Percentiles rank a stretch among this genome's conserved stretches.
Evolutionary conservation across 2,329 filamentous ascomycete species (phyloP).

Genomic region (Ploettnerulaceae sp.): DNA sequence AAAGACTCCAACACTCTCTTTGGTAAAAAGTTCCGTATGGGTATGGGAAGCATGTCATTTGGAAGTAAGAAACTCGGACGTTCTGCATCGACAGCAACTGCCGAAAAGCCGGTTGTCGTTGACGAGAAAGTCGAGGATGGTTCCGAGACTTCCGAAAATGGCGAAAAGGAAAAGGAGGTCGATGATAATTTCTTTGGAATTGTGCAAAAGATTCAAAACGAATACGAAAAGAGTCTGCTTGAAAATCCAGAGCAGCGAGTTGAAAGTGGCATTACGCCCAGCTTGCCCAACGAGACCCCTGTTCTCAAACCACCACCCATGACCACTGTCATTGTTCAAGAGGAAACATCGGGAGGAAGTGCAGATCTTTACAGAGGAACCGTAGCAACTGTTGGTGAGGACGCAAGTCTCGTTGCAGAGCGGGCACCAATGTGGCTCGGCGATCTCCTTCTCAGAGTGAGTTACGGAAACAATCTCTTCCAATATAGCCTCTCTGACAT

Average conservation of each 20-base stretch:
- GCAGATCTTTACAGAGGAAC: slow-evolving; percentile 90
- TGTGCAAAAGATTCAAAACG: slow-evolving; percentile 66
- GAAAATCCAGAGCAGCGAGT: slow-evolving; percentile 51
- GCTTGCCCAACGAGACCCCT: slow-evolving; percentile 68
- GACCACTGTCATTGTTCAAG: slow-evolving; percentile 64
- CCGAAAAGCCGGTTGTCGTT: slow-evolving; percentile 66
- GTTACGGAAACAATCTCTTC: slow-evolving; percentile 18
- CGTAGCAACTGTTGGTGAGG: slow-evolving; percentile 68
- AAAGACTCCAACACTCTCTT: slow-evolving; percentile 63
- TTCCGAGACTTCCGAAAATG: slow-evolving; percentile 54
- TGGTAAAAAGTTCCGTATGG: slow-evolving; percentile 72
- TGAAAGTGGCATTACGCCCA: slow-evolving; percentile 62
- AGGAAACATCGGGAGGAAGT: slow-evolving; percentile 62
- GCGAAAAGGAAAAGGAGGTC: slow-evolving; percentile 60
- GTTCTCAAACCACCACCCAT: slow-evolving; percentile 66
- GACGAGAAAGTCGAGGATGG: slow-evolving; percentile 68
- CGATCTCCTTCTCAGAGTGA: slow-evolving; percentile 71
- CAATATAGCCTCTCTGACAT: slow-evolving; percentile 10
- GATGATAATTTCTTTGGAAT: slow-evolving; percentile 71
- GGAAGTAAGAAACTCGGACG: slow-evolving; percentile 79
- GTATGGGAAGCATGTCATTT: slow-evolving; percentile 53
- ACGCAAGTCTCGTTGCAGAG: slow-evolving; percentile 80
- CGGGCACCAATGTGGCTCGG: slow-evolving; percentile 88
- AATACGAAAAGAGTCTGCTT: slow-evolving; percentile 64
- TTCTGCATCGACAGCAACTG: slow-evolving; percentile 54